Percentiles rank a stretch among this genome's conserved stretches.
These are phyloP conservation scores for Agrostemma githago DNA, from an alignment of 148 eudicot genomes.

Conservation along the genomic window DNA sequence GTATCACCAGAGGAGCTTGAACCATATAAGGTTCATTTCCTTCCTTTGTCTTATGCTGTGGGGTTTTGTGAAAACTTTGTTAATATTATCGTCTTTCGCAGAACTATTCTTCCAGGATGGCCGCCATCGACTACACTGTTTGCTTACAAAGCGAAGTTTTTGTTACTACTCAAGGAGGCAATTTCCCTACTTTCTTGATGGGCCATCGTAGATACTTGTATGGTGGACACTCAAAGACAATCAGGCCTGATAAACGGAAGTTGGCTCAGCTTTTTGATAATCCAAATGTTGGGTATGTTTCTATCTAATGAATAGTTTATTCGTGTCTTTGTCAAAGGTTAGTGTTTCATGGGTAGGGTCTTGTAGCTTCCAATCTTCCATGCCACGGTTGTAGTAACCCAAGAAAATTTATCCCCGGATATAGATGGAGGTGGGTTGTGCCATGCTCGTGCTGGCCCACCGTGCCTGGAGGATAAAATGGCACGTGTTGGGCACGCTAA, in stretches of 20 bases:
- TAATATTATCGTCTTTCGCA: slow-evolving; percentile 31
- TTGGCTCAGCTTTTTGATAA: slow-evolving; percentile 69
- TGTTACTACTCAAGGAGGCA: slow-evolving; percentile 98
- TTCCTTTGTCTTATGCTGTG: slow-evolving; percentile 1
- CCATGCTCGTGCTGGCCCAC: no score
- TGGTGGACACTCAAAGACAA: slow-evolving; percentile 91
- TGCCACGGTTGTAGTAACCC: not conserved
- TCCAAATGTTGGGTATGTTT: slow-evolving; percentile 73
- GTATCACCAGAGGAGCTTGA: slow-evolving; percentile 78
- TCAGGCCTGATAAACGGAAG: slow-evolving; percentile 95
- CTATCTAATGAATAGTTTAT: slow-evolving; percentile 1
- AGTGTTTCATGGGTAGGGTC: not conserved
- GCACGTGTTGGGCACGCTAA: no score
- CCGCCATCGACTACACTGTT: slow-evolving; percentile 95
- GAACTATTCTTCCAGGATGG: slow-evolving; percentile 97
- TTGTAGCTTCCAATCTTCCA: not conserved
- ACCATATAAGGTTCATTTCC: slow-evolving; percentile 56
- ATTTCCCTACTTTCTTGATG: slow-evolving; percentile 87
- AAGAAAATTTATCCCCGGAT: not conserved
- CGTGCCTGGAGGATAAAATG: no score
- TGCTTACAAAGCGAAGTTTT: slow-evolving; percentile 97
- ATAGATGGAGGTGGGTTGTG: no score
- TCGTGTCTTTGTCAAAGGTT: slow-evolving; percentile 14
- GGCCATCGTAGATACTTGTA: slow-evolving; percentile 89
- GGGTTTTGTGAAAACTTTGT: slow-evolving; percentile 14